Evolutionary conservation across 768 basidiomycete genomes (phyloP), one percentile per base, ranked within the genome.

Genomic region (Kwoniella dejecticola): DNA sequence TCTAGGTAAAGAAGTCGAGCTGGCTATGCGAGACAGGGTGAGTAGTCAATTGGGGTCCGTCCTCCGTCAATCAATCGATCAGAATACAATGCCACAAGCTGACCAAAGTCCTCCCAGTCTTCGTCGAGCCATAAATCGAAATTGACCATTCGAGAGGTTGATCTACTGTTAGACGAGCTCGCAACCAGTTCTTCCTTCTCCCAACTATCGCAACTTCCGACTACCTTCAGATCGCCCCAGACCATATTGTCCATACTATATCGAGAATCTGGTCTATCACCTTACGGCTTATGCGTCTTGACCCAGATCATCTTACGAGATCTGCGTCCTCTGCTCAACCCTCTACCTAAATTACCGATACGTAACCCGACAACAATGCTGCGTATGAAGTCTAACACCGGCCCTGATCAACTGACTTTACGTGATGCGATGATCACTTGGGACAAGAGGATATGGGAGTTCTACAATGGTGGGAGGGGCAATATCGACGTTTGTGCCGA

Each of bases 301-400:
- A 88, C 89, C 0, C 93, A 97, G 71, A 87, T 95, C 64, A 89
- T 97, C 60, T 83, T 95, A 33, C 89, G 89, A 64, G 93, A 97
- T 75, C 80, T 97, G 0, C 84, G 87, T 27, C 91, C 91, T 7
- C 75, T 94, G 1, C 75, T 93, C 1, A 89, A 89, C 66, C 88
- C 90, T 2, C 80, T 88, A 0, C 82, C 75, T 2, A 31, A 26
- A 11, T 83, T 13, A 81, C 76, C 5, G 79, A 30, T 80, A 77
- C 21, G 83, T 15, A 74, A 69, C 44, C 70, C 73, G 82, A 83
- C 68, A 7, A 69, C 83, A 81, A 21, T 24, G 83, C 84, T 40
- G 75, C 91, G 45, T 79, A 81, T 49, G 71, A 83, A 56, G 86
- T 83, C 79, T 86, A 89, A 67, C 80, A 83, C 48, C 80, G 82